Conservation (phyloP, 2,329 filamentous ascomycete genomes). For the Aspergillus amoenus region DNA sequence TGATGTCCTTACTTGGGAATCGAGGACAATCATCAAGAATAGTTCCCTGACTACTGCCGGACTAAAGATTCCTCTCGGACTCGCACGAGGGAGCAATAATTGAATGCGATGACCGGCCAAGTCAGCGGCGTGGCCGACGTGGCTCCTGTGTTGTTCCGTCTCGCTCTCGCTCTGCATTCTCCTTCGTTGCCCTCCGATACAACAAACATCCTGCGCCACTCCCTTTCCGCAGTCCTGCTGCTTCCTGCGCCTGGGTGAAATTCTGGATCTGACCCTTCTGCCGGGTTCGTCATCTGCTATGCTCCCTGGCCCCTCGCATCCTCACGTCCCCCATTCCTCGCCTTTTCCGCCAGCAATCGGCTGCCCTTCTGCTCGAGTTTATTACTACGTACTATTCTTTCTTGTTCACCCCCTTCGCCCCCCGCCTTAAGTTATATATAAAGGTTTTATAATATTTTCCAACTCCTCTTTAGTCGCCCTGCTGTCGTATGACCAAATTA, state of each 20-base stretch:
- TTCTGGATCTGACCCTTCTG: neutral
- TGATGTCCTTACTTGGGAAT: neutral
- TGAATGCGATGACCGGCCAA: neutral
- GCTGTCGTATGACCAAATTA: slow-evolving; percentile 13
- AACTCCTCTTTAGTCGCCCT: neutral
- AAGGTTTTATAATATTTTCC: slow-evolving; percentile 3
- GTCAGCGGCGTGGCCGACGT: slow-evolving; percentile 8
- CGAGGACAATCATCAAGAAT: neutral
- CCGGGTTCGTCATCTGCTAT: slow-evolving; percentile 18
- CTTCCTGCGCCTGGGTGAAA: neutral
- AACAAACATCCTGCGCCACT: slow-evolving; percentile 14
- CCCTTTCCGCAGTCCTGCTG: neutral
- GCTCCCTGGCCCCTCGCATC: slow-evolving; percentile 16
- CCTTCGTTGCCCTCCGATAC: slow-evolving; percentile 17
- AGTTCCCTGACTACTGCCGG: too few species aligned
- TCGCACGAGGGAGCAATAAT: too few species aligned
- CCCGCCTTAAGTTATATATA: neutral
- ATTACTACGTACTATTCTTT: neutral
- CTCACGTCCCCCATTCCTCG: slow-evolving; percentile 4
- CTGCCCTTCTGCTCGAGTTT: neutral
- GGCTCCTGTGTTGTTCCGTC: slow-evolving; percentile 11
- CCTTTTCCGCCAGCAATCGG: neutral
- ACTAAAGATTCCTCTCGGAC: too few species aligned
- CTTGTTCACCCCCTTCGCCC: slow-evolving; percentile 1
- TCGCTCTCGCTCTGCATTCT: slow-evolving; percentile 12